Evolutionary conservation across 2,329 filamentous ascomycete species (phyloP).

Genomic region (Pyrenophora tritici-repentis): DNA sequence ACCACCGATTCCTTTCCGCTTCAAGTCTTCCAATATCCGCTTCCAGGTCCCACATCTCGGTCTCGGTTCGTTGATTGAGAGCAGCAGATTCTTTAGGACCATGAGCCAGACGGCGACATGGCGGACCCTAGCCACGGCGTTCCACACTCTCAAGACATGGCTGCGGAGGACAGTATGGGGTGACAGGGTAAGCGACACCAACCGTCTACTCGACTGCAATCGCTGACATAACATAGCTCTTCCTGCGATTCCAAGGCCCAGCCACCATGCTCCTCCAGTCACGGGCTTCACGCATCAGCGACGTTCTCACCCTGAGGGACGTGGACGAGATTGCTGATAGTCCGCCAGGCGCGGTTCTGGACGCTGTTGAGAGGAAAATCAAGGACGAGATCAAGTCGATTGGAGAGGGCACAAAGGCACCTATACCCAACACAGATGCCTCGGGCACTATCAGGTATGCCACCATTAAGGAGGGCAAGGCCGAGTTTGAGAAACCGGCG

Average conservation of each 20-base stretch:
- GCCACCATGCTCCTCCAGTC: slow-evolving; percentile 86
- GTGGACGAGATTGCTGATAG: slow-evolving; percentile 89
- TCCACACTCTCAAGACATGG: slow-evolving; percentile 75
- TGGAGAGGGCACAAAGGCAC: slow-evolving; percentile 22
- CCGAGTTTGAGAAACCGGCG: slow-evolving; percentile 28
- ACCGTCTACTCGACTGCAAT: neutral
- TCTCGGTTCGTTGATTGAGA: slow-evolving; percentile 67
- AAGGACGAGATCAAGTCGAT: slow-evolving; percentile 45
- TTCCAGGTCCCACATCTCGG: slow-evolving; percentile 77
- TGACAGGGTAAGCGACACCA: slow-evolving; percentile 64
- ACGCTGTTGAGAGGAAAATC: slow-evolving; percentile 53
- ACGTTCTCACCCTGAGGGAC: slow-evolving; percentile 76
- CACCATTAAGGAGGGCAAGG: slow-evolving; percentile 36
- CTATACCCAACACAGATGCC: slow-evolving; percentile 21
- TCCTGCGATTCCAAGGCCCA: slow-evolving; percentile 87
- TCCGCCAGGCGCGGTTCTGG: slow-evolving; percentile 71
- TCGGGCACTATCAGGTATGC: slow-evolving; percentile 31
- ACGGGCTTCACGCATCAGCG: slow-evolving; percentile 76
- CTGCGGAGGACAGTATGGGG: slow-evolving; percentile 87
- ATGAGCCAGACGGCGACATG: slow-evolving; percentile 75
- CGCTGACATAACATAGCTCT: slow-evolving; percentile 59
- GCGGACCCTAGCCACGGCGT: slow-evolving; percentile 67
- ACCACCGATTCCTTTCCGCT: slow-evolving; percentile 81
- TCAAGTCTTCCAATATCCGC: slow-evolving; percentile 74
- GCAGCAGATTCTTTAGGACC: slow-evolving; percentile 72